Percentiles rank a stretch among this genome's conserved stretches.
Conservation (phyloP, 2,329 filamentous ascomycete genomes). For the Hypoxylon rubiginosum region DNA sequence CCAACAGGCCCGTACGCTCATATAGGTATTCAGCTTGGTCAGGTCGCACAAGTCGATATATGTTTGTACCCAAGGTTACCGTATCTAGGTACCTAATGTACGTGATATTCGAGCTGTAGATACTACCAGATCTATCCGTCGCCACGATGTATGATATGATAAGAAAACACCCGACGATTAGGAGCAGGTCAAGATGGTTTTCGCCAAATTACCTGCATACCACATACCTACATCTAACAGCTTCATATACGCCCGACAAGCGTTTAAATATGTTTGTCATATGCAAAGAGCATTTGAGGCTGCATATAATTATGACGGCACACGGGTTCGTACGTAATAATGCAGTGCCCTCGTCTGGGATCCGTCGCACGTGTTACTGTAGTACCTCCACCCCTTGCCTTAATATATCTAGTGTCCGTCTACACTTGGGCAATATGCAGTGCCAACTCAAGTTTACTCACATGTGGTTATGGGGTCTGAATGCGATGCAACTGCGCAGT, state of each 20-base stretch:
- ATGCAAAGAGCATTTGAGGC: neutral
- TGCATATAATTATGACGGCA: slow-evolving; percentile 9
- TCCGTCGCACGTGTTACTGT: neutral
- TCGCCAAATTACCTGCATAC: too few species aligned
- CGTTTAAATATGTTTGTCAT: neutral
- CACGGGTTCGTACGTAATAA: slow-evolving; percentile 14
- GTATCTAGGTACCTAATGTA: neutral
- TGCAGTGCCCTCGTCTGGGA: slow-evolving; percentile 6
- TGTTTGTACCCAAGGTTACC: neutral
- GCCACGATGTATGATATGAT: slow-evolving; percentile 1
- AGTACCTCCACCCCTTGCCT: neutral
- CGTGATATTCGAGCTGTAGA: neutral
- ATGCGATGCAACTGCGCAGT: too few species aligned
- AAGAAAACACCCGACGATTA: slow-evolving; percentile 13
- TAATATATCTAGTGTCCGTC: neutral
- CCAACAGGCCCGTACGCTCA: slow-evolving; percentile 1
- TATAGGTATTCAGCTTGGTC: slow-evolving; percentile 17
- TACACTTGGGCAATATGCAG: neutral
- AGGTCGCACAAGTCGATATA: neutral
- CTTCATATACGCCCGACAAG: neutral
- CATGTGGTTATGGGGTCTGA: too few species aligned
- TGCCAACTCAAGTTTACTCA: neutral
- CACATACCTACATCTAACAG: neutral
- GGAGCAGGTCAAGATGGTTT: neutral
- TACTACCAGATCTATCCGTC: too few species aligned